Base-by-base conservation (phyloP, 1,139 yeast genomes). In the Spathaspora sp. region DNA sequence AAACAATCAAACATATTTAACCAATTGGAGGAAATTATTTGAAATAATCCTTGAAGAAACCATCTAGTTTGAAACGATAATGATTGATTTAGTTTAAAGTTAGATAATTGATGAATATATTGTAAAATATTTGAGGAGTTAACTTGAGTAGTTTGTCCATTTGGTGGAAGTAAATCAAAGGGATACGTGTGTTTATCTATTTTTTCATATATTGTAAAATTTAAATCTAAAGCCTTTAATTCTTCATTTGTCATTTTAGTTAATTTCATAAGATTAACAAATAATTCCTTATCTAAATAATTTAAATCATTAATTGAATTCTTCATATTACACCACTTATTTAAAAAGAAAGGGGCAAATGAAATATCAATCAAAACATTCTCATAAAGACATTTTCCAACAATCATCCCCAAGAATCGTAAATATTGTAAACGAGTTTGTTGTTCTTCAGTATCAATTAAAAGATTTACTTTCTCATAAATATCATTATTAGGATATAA, bases 321-420 rank as follows among this genome's bases (percentile, higher is more conserved):
- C 50, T 78, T 78, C 63, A 74, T 58, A 51, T 61, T 49, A 52
- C 79, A 65, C 88, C 95, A 81, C 61, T 86, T 88, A 52, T 82
- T 84, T 43, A 93, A 64, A 59, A 93, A 93, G 55, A 90, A 89
- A 2, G 95, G 89, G 0, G 97, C 91, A 74, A 93, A 91, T 15
- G 84, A 79, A 23, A 89, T 80, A 62, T 91, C 96, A 11, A 93
- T 81, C 52, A 91, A 71, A 2, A 90, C 85, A 46, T 84, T 82
- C 48, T 89, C 96, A 59, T 86, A 89, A n/a, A 93, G 69, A 58
- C 98, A 90, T 60, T 90, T 93, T 1, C 98, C 99, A 42, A 93
- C 74, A 8, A 90, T 70, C 65, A 78, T 82, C 0, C 99, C 99
- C 54, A 90, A 64, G 56, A 89, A 90, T 53, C 74, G 74, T 43